Evolutionary conservation across 2,329 filamentous ascomycete species (phyloP).

Genomic region (Orbilia blumenaviensis): DNA sequence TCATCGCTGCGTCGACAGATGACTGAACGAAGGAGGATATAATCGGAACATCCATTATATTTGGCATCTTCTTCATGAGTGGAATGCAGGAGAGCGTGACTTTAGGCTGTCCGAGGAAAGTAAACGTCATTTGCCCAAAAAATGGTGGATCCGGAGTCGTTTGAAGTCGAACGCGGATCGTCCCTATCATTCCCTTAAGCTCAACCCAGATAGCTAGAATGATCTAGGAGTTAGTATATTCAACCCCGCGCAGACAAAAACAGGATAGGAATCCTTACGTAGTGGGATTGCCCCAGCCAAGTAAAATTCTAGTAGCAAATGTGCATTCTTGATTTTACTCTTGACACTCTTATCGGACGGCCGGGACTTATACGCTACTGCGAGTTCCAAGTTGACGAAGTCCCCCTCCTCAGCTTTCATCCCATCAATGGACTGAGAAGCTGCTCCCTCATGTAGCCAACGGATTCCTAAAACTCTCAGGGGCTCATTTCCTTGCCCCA

Average conservation of each 20-base stretch:
- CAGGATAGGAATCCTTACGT: constrained; percentile 60
- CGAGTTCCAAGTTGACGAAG: constrained; percentile 79
- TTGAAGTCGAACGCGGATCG: constrained; percentile 70
- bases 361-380: constrained; percentile 71
- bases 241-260: constrained; percentile 34
- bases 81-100: constrained; percentile 76
- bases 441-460: constrained; percentile 77
- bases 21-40: constrained; percentile 80
- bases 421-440: constrained; percentile 66
- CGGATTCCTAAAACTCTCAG: constrained; percentile 75
- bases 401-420: constrained; percentile 81
- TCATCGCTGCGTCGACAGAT: constrained; percentile 76
- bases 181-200: constrained; percentile 75
- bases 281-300: constrained; percentile 65
- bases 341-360: constrained; percentile 51
- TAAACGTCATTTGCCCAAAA: constrained; percentile 77
- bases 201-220: constrained; percentile 76
- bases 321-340: constrained; percentile 74
- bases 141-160: constrained; percentile 80
- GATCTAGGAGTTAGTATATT: constrained; percentile 59
- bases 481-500: constrained; percentile 77
- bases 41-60: constrained; percentile 78
- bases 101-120: constrained; percentile 78
- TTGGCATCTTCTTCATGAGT: constrained; percentile 73
- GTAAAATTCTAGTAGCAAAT: constrained; percentile 77